Percentiles rank a stretch among this genome's conserved stretches.
Conservation (phyloP, 805 yeast species). For the Maudiozyma serrabonitensis region DNA sequence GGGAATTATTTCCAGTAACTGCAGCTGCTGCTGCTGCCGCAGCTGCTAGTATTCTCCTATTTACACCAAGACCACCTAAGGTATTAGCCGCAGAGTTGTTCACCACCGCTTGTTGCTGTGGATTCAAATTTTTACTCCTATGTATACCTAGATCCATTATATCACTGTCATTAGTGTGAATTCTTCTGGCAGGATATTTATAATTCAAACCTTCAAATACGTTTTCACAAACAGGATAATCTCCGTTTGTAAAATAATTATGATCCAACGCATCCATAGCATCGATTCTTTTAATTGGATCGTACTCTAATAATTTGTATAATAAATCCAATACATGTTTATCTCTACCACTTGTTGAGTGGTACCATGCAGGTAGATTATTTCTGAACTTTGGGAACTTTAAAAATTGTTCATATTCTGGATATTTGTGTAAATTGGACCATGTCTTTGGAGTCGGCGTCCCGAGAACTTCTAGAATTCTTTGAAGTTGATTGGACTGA, state of each 20-base stretch:
- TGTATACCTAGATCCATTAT: constrained; percentile 34
- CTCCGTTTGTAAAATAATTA: constrained; percentile 55
- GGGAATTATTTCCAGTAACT: constrained; percentile 22
- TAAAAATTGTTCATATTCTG: constrained; percentile 66
- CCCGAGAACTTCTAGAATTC: constrained; percentile 88
- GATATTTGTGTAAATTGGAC: constrained; percentile 72
- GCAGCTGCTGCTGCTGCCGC: constrained; percentile 34
- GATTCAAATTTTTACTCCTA: constrained; percentile 12
- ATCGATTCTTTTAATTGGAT: constrained; percentile 70
- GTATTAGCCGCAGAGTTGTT: constrained; percentile 19
- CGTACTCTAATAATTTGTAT: constrained; percentile 61
- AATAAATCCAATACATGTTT: constrained; percentile 58
- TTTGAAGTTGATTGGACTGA: constrained; percentile 84
- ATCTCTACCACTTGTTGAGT: constrained; percentile 67
- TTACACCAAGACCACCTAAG: constrained; percentile 28
- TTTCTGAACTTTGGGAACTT: constrained; percentile 44
- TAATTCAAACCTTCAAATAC: constrained; percentile 69
- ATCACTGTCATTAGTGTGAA: constrained; percentile 80
- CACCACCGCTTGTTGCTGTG: constrained; percentile 16
- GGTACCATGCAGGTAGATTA: constrained; percentile 77
- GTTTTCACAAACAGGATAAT: constrained; percentile 59
- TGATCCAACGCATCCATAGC: constrained; percentile 71
- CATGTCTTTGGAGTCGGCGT: constrained; percentile 72
- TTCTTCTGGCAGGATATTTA: constrained; percentile 78
- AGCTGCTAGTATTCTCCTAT: constrained; percentile 29